Conservation (phyloP, 2,329 filamentous ascomycete genomes). For the Talaromyces sp. region DNA sequence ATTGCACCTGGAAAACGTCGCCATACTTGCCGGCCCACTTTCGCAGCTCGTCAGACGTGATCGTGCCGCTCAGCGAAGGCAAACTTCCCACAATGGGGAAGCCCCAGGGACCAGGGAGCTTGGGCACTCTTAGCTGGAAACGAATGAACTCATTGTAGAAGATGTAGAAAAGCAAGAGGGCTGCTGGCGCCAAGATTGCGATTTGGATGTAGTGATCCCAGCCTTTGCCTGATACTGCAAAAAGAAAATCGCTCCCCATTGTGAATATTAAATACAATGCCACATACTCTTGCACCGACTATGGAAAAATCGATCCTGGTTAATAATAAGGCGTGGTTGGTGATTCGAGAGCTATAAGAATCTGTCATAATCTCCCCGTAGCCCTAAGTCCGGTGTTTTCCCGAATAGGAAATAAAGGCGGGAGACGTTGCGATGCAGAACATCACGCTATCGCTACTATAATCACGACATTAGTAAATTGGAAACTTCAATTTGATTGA, state of each 20-base stretch:
- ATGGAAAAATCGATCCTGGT: background rate
- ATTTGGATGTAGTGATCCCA: background rate
- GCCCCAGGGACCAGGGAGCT: background rate
- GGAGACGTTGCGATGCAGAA: background rate
- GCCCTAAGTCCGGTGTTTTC: background rate
- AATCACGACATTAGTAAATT: background rate
- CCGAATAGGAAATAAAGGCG: background rate
- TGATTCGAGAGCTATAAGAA: background rate
- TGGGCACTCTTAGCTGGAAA: background rate
- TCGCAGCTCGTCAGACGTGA: background rate
- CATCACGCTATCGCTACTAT: background rate
- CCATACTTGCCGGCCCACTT: conserved; percentile 35
- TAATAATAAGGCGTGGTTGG: background rate
- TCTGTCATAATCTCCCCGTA: background rate
- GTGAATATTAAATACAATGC: background rate
- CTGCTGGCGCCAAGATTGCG: background rate
- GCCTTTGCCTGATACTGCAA: background rate
- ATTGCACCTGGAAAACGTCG: conserved; percentile 40
- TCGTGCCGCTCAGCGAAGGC: background rate
- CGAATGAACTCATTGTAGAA: background rate
- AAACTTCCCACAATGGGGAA: background rate
- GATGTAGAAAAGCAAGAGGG: background rate
- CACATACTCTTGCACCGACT: background rate
- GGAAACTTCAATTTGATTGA: background rate
- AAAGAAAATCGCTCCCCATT: background rate